These are phyloP conservation scores for Aspergillus baeticus DNA, from an alignment of 495 filamentous ascomycete genomes.

Conservation along the genomic window DNA sequence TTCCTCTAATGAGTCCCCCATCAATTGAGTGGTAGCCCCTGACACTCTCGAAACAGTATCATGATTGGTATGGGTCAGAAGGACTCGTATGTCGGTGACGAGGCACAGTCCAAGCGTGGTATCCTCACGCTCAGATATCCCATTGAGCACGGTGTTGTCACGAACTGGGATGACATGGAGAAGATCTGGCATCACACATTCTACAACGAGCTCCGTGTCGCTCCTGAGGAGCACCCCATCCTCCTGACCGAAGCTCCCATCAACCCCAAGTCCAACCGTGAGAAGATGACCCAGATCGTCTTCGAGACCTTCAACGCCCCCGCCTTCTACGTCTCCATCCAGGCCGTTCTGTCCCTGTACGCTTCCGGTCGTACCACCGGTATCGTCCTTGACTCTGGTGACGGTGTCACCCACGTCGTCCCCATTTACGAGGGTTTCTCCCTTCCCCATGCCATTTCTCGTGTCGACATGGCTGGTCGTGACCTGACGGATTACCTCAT, in stretches of 20 bases:
- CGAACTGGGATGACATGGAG: constrained; percentile 99
- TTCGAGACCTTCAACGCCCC: constrained; percentile 99
- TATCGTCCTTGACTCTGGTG: constrained; percentile 99
- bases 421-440: constrained; percentile 99
- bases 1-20: constrained; percentile 4
- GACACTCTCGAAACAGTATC: constrained; percentile 62
- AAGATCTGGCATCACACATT: constrained; percentile 99
- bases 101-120: constrained; percentile 99
- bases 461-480: constrained; percentile 99
- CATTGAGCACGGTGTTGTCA: constrained; percentile 99
- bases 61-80: constrained; percentile 99
- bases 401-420: constrained; percentile 99
- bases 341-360: constrained; percentile 98
- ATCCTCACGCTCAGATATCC: constrained; percentile 98
- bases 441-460: constrained; percentile 97
- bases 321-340: constrained; percentile 99
- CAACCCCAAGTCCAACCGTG: constrained; percentile 99
- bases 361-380: constrained; percentile 99
- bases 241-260: constrained; percentile 98
- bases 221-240: constrained; percentile 99
- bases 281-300: constrained; percentile 99
- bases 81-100: constrained; percentile 99
- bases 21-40: constrained; percentile 1
- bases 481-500: constrained; percentile 99
- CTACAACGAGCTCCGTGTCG: constrained; percentile 99